Evolutionary conservation across 345 rosid genomes (phyloP).

Genomic region (Geranium rotundifolium): DNA sequence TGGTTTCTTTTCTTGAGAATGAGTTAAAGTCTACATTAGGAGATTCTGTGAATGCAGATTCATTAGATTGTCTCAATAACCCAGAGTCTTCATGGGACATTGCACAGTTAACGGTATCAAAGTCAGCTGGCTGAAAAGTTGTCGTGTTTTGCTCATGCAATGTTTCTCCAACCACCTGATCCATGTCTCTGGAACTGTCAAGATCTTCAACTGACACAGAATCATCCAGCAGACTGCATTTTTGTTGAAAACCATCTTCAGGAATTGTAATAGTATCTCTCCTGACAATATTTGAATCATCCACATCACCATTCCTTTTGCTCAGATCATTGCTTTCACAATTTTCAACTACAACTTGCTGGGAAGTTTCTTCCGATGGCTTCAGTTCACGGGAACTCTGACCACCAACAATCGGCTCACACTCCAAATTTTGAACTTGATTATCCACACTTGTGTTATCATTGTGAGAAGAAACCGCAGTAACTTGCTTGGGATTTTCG

Average conservation of each 20-base stretch:
- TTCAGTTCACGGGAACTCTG: conserved; percentile 15
- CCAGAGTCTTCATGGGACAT: conserved; percentile 13
- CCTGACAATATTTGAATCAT: conserved; percentile 12
- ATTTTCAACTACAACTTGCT: conserved; percentile 18
- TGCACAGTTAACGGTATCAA: neutral
- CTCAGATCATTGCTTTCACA: conserved; percentile 18
- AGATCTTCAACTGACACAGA: conserved; percentile 12
- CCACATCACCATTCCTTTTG: conserved; percentile 13
- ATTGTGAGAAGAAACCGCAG: conserved; percentile 20
- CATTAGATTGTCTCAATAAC: conserved; percentile 16
- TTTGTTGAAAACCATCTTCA: conserved; percentile 15
- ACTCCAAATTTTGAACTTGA: conserved; percentile 21
- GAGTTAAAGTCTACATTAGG: conserved; percentile 9
- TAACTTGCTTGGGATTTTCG: conserved; percentile 20
- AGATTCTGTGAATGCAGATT: conserved; percentile 13
- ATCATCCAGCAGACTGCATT: conserved; percentile 11
- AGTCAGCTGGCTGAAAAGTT: neutral
- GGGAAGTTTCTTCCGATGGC: conserved; percentile 18
- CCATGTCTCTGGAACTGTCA: conserved; percentile 22
- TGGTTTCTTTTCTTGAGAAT: conserved; percentile 12
- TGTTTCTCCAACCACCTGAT: conserved; percentile 8
- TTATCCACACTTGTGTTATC: conserved; percentile 7
- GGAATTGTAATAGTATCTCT: conserved; percentile 1
- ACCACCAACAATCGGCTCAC: conserved; percentile 19
- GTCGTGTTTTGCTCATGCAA: conserved; percentile 8